phyloP scores from a whole-genome alignment of 371 early-diverging fungal genomes.

The Mortierella sp. region DNA sequence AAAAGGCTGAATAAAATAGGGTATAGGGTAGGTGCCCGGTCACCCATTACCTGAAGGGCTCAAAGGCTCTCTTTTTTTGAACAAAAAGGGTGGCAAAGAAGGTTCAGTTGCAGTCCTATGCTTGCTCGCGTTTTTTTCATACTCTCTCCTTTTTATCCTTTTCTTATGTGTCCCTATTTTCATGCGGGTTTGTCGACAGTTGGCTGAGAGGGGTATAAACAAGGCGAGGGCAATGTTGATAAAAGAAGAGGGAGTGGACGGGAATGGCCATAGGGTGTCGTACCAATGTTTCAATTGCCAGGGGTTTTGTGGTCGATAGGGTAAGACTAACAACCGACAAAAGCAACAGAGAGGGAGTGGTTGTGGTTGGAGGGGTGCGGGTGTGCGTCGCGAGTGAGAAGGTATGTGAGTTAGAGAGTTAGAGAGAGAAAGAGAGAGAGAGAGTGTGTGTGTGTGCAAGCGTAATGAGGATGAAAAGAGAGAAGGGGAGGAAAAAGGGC shows the following conservation, averaged over 20 bases:
- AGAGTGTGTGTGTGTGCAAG: background rate
- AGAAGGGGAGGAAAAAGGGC: background rate
- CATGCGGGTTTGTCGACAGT: background rate
- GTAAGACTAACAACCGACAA: background rate
- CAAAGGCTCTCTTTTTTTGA: slow-evolving; percentile 5
- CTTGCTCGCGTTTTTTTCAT: background rate
- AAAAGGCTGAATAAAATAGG: background rate
- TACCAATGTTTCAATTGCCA: background rate
- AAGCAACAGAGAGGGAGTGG: background rate
- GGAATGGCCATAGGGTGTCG: background rate
- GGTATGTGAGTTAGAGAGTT: background rate
- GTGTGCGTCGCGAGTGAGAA: background rate
- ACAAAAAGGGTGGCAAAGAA: background rate
- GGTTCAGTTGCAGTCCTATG: background rate
- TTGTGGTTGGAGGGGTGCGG: background rate
- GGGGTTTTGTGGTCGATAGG: background rate
- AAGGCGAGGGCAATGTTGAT: background rate
- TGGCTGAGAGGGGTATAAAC: background rate
- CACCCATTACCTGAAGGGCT: background rate
- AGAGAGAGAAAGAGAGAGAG: background rate
- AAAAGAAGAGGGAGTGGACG: background rate
- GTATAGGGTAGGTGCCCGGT: background rate
- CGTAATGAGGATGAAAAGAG: too few relatives aligned
- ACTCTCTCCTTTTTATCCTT: background rate
- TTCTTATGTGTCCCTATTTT: background rate